Evolutionary conservation across 2,329 filamentous ascomycete species (phyloP).

Genomic region (Coccinonectria pachysandricola): DNA sequence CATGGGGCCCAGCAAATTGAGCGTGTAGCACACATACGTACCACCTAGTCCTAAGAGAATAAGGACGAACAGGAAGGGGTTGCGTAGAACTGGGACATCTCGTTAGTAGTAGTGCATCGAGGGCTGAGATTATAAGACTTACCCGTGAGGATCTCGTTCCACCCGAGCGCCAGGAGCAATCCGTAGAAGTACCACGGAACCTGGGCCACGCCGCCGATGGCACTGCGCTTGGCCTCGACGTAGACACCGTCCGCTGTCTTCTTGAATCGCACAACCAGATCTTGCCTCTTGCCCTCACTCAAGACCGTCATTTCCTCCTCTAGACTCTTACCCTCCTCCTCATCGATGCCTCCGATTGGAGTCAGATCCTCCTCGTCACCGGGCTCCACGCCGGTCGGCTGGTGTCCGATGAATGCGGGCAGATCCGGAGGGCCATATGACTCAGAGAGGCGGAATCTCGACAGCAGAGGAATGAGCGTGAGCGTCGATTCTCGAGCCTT

Average conservation of each 20-base stretch:
- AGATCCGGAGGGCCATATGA: constrained; percentile 74
- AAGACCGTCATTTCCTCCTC: constrained; percentile 97
- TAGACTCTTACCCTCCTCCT: constrained; percentile 86
- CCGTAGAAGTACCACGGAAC: constrained; percentile 93
- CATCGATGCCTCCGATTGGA: constrained; percentile 88
- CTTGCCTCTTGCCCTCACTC: constrained; percentile 78
- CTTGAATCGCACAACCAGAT: constrained; percentile 91
- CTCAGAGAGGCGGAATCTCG: constrained; percentile 67
- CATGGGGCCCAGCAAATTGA: constrained; percentile 95
- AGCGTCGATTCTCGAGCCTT: constrained; percentile 86
- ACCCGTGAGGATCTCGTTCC: constrained; percentile 97
- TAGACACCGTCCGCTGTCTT: constrained; percentile 97
- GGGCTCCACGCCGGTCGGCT: constrained; percentile 62
- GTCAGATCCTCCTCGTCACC: constrained; percentile 84
- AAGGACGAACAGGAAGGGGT: constrained; percentile 86
- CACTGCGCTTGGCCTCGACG: constrained; percentile 93
- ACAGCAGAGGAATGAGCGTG: constrained; percentile 78
- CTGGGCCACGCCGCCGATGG: constrained; percentile 89
- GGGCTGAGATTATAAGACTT: constrained; percentile 32
- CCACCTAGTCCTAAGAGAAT: constrained; percentile 66
- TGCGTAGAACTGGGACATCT: constrained; percentile 89
- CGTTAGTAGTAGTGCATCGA: too few relatives aligned
- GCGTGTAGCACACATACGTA: constrained; percentile 81
- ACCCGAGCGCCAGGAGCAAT: constrained; percentile 80
- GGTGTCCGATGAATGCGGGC: constrained; percentile 68